Evolutionary conservation across 1,284 basidiomycete genomes (phyloP).

Genomic region (Cryptococcus sp.): DNA sequence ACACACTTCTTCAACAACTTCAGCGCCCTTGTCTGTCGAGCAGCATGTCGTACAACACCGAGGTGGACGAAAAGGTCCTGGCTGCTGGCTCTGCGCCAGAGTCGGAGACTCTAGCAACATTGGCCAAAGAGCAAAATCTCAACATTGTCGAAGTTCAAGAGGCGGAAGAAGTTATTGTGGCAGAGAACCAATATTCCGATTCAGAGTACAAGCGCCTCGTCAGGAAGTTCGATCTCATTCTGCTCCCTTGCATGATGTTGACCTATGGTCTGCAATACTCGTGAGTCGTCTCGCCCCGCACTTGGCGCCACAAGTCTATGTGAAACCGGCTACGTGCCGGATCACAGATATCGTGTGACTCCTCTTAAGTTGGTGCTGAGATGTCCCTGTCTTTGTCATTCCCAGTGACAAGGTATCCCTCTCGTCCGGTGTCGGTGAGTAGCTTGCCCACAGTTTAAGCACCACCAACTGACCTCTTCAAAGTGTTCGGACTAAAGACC

Average conservation of each 20-base stretch:
- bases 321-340: no score
- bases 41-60: no score
- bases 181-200: slow-evolving; percentile 13
- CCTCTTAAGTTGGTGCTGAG: no score
- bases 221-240: slow-evolving; percentile 19
- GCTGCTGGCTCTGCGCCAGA: background rate
- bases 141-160: background rate
- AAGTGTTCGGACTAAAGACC: slow-evolving; percentile 27
- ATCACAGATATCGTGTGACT: no score
- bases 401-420: slow-evolving; percentile 6
- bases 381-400: background rate
- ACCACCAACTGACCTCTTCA: slow-evolving; percentile 2
- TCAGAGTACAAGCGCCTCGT: slow-evolving; percentile 12
- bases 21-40: no score
- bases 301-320: background rate
- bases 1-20: no score
- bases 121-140: background rate
- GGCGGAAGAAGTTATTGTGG: slow-evolving; percentile 11
- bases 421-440: slow-evolving; percentile 17
- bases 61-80: background rate
- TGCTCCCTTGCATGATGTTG: slow-evolving; percentile 18
- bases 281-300: background rate
- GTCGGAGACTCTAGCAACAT: background rate
- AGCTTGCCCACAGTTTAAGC: background rate
- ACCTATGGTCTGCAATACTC: slow-evolving; percentile 17